Conservation (phyloP, 163 green algal genomes). For the Scenedesmus sp. region DNA sequence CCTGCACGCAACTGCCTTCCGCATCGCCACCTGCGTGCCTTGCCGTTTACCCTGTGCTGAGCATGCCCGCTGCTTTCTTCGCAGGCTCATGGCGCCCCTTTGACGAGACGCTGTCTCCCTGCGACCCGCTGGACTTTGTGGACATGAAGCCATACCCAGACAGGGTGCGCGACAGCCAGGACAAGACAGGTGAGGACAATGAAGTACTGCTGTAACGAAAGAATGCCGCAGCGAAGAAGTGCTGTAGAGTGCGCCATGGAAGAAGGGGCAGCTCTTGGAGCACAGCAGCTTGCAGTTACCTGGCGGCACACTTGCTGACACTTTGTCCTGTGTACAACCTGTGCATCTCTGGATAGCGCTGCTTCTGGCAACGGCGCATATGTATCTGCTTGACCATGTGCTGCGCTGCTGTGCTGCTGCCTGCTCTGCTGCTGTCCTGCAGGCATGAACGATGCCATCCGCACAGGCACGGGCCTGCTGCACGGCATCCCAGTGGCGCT, state of each 20-base stretch:
- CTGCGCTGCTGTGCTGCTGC: not conserved
- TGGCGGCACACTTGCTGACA: not conserved
- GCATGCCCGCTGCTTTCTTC: not conserved
- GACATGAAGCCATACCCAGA: constrained; percentile 73
- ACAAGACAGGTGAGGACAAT: constrained; percentile 26
- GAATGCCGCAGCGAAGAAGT: not conserved
- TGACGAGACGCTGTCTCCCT: constrained; percentile 71
- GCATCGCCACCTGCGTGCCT: not conserved
- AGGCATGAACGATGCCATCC: constrained; percentile 64
- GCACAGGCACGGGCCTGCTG: constrained; percentile 68
- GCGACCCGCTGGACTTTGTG: constrained; percentile 71
- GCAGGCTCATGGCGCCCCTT: constrained; percentile 69
- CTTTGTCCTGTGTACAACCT: no score
- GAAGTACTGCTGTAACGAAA: not conserved
- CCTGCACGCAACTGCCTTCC: not conserved
- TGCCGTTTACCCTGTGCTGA: not conserved
- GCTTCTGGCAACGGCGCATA: no score
- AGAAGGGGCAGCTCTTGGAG: not conserved
- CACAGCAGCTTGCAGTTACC: not conserved
- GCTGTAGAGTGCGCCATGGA: not conserved
- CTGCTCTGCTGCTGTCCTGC: constrained; percentile 49
- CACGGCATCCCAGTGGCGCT: constrained; percentile 83
- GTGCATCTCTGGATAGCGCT: not conserved
- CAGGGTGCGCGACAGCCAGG: constrained; percentile 69
- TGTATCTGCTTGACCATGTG: not conserved